phyloP scores from a whole-genome alignment of 257 asterid genomes.

The Scutellaria minor region DNA sequence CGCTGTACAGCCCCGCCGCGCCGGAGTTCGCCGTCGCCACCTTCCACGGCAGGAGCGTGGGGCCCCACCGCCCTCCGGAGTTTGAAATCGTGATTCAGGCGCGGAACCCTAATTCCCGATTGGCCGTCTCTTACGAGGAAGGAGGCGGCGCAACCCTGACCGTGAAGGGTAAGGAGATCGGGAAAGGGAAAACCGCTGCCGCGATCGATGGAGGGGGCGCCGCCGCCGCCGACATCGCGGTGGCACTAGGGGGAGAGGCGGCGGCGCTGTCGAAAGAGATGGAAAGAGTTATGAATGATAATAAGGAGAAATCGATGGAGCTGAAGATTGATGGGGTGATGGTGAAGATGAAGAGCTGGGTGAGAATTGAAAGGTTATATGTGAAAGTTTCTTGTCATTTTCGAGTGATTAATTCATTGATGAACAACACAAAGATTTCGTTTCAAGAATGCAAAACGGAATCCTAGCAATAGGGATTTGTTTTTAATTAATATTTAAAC shows the following conservation, averaged over 20 bases:
- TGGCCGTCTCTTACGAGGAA: conserved; percentile 38
- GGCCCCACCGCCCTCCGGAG: conserved; percentile 8
- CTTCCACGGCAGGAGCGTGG: conserved; percentile 38
- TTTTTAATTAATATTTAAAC: background rate
- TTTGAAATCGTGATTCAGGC: conserved; percentile 39
- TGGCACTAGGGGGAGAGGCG: conserved; percentile 36
- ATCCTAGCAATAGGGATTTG: conserved; percentile 10
- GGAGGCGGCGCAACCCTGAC: conserved; percentile 41
- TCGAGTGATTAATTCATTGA: conserved; percentile 43
- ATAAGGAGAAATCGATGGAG: conserved; percentile 38
- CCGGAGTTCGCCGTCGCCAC: conserved; percentile 50
- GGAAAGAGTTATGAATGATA: conserved; percentile 30
- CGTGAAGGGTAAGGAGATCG: conserved; percentile 46
- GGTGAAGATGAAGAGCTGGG: conserved; percentile 53
- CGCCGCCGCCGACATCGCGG: conserved; percentile 28
- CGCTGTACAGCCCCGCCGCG: conserved; percentile 48
- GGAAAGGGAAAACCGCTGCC: conserved; percentile 41
- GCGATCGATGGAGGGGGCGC: conserved; percentile 14
- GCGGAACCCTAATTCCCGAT: conserved; percentile 43
- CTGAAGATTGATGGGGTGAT: conserved; percentile 39
- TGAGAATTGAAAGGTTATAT: conserved; percentile 34
- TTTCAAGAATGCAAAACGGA: conserved; percentile 49
- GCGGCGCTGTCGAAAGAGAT: conserved; percentile 34
- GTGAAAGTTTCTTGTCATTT: conserved; percentile 51
- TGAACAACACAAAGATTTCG: conserved; percentile 38